Conservation (phyloP, 768 basidiomycete species). For the Boletus tylopilopsis region DNA sequence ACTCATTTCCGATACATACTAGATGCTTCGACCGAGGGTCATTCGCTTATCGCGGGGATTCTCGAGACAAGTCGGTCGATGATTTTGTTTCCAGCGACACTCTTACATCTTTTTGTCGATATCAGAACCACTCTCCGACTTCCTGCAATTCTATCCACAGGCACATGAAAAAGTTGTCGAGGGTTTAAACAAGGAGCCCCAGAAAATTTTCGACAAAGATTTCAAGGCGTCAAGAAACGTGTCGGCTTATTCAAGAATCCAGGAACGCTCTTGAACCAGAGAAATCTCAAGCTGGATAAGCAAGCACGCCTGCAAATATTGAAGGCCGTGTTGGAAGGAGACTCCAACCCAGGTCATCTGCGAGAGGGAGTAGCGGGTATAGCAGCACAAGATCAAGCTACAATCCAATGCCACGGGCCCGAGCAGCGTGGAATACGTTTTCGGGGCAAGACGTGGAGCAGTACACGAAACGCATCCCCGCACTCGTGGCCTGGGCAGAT, state of each 20-base stretch:
- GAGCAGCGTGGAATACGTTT: not conserved
- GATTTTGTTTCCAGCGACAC: not conserved
- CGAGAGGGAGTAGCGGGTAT: not conserved
- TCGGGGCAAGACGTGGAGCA: not conserved
- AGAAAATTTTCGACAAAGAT: slow-evolving; percentile 5
- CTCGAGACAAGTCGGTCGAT: not conserved
- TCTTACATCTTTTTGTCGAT: not conserved
- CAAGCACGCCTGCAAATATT: not conserved
- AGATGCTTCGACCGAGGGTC: slow-evolving; percentile 17
- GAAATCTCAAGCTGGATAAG: not conserved
- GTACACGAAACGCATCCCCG: not conserved
- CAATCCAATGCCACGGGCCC: not conserved
- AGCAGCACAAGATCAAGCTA: too few relatives aligned
- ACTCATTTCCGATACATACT: not conserved
- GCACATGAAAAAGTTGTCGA: not conserved
- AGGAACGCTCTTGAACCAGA: not conserved
- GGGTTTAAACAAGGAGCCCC: not conserved
- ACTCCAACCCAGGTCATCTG: slow-evolving; percentile 2
- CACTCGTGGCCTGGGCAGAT: not conserved
- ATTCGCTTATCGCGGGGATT: slow-evolving; percentile 3
- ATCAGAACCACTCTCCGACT: slow-evolving; percentile 11
- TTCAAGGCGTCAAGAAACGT: slow-evolving; percentile 13
- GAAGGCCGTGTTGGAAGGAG: slow-evolving; percentile 2
- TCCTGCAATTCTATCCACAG: slow-evolving; percentile 13
- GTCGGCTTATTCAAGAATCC: slow-evolving; percentile 13